phyloP scores from a whole-genome alignment of 371 early-diverging fungal species.

The Capillidium rhysosporum region DNA sequence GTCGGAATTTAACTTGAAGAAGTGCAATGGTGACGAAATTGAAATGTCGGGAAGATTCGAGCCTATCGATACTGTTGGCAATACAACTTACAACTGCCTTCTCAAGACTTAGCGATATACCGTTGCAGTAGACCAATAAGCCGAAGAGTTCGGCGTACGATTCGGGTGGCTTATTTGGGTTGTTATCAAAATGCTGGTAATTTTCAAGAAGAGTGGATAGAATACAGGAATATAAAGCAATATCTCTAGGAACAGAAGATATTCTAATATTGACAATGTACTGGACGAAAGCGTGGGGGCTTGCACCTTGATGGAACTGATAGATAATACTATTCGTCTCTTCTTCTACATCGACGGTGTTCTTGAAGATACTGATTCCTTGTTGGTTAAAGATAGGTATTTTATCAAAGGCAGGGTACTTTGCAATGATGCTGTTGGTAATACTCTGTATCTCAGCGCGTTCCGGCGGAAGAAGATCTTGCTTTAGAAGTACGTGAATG shows the following conservation, averaged over 20 bases:
- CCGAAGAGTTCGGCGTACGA: neutral
- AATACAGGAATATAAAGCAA: neutral
- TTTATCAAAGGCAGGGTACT: neutral
- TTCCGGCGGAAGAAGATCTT: neutral
- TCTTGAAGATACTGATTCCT: neutral
- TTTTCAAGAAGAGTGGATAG: neutral
- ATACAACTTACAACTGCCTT: neutral
- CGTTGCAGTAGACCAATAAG: neutral
- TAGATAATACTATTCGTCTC: neutral
- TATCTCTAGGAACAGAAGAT: neutral
- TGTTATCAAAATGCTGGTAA: neutral
- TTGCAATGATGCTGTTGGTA: neutral
- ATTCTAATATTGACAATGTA: neutral
- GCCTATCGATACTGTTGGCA: neutral
- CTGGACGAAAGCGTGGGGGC: neutral
- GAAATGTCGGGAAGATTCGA: slow-evolving; percentile 27
- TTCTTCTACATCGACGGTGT: neutral
- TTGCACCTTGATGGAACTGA: neutral
- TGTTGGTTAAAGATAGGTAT: neutral
- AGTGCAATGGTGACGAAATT: slow-evolving; percentile 79
- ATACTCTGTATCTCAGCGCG: neutral
- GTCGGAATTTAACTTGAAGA: slow-evolving; percentile 53
- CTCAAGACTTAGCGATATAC: neutral
- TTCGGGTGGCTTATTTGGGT: neutral
- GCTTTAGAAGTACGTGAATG: neutral